Percentiles rank a stretch among this genome's conserved stretches.
Conservation (phyloP, 2,329 filamentous ascomycete species). For the Sporothrix humicola region DNA sequence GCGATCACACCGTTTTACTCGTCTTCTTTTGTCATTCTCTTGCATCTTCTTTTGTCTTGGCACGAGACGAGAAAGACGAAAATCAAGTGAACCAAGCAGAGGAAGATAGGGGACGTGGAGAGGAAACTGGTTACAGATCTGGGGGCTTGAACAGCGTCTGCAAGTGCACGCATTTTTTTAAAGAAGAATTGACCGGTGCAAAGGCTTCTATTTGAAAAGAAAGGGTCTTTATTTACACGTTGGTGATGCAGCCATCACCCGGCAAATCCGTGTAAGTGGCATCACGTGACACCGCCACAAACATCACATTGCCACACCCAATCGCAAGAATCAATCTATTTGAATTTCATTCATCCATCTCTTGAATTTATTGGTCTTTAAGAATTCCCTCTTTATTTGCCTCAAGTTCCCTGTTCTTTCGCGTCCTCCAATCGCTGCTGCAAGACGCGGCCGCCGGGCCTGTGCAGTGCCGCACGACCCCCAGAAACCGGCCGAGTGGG, state of each 20-base stretch:
- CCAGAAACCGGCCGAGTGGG: background rate
- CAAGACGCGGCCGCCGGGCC: slow-evolving; percentile 8
- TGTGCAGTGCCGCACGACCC: slow-evolving; percentile 7
- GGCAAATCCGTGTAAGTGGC: background rate
- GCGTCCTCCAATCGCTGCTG: slow-evolving; percentile 15
- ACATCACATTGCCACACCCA: background rate
- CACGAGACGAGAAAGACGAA: background rate
- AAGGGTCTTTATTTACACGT: background rate
- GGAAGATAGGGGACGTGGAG: background rate
- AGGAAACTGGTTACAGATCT: background rate
- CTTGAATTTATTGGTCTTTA: background rate
- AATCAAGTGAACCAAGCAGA: background rate
- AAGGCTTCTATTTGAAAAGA: background rate
- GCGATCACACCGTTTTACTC: background rate
- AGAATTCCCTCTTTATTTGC: background rate
- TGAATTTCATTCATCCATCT: background rate
- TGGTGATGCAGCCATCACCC: background rate
- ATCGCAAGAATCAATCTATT: background rate
- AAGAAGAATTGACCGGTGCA: background rate
- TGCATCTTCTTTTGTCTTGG: background rate
- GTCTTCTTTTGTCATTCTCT: background rate
- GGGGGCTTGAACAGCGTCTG: background rate
- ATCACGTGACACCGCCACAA: background rate
- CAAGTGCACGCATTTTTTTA: background rate
- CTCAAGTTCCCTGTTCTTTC: background rate